phyloP scores from a whole-genome alignment of 176 grass and related monocot genomes.

The Zea mays region DNA sequence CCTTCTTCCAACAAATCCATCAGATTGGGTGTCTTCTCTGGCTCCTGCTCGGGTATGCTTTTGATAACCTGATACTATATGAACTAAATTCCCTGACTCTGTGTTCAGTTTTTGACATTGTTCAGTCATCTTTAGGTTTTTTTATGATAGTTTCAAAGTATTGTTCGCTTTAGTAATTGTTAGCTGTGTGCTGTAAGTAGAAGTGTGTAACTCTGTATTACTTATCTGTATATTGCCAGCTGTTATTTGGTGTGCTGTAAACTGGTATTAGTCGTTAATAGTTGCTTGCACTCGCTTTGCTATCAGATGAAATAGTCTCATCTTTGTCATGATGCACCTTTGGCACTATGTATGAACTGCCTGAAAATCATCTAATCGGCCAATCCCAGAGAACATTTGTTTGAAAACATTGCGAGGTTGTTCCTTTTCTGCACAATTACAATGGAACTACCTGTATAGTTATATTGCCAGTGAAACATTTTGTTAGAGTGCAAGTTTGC shows the following conservation, averaged over 20 bases:
- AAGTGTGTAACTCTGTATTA: background rate
- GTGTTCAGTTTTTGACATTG: background rate
- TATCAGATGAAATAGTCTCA: background rate
- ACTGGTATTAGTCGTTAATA: background rate
- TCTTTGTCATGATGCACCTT: slow-evolving; percentile 2
- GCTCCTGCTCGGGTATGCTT: slow-evolving; percentile 66
- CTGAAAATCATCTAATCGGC: background rate
- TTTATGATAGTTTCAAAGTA: background rate
- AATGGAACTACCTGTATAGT: background rate
- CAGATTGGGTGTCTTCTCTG: slow-evolving; percentile 92
- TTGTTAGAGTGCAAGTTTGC: background rate
- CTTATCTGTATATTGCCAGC: background rate
- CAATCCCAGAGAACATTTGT: background rate
- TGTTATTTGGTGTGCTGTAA: slow-evolving; percentile 10
- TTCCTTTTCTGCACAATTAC: background rate
- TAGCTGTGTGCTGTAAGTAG: background rate
- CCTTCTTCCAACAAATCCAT: slow-evolving; percentile 93
- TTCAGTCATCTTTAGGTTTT: background rate
- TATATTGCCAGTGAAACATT: background rate
- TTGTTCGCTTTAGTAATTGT: background rate
- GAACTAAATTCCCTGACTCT: background rate
- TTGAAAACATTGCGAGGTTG: background rate
- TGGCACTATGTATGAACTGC: background rate
- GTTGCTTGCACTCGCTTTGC: slow-evolving; percentile 1
- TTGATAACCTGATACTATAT: background rate